Evolutionary conservation across 1,284 basidiomycete genomes (phyloP).

Genomic region (Pterula multifida): DNA sequence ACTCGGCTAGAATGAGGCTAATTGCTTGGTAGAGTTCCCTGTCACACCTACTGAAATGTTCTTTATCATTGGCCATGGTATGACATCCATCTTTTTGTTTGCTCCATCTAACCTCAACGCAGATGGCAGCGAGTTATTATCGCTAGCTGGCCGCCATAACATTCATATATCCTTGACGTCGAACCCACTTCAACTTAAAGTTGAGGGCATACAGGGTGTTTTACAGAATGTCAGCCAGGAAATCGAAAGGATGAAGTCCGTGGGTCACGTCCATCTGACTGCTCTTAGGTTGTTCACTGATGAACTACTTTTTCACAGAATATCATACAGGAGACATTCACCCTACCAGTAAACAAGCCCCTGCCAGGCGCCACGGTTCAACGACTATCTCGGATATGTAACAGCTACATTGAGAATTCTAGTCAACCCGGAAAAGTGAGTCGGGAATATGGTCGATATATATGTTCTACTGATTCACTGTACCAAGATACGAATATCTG

Average conservation of each 20-base stretch:
- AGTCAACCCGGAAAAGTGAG: not conserved
- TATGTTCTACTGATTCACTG: not conserved
- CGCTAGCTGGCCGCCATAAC: not conserved
- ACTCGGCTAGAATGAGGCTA: not conserved
- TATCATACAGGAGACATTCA: not conserved
- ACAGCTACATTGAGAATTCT: not conserved
- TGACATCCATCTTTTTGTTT: not conserved
- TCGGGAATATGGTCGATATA: not conserved
- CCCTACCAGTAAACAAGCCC: not conserved
- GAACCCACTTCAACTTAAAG: not conserved
- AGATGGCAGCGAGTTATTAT: not conserved
- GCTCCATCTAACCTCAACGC: not conserved
- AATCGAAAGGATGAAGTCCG: constrained; percentile 1
- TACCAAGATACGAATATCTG: not conserved
- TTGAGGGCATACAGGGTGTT: not conserved
- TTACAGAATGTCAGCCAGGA: not conserved
- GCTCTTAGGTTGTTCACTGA: not conserved
- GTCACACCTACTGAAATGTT: not conserved
- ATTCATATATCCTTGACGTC: not conserved
- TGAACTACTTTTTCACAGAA: not conserved
- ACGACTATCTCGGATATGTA: not conserved
- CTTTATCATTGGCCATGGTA: not conserved
- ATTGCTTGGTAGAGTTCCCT: not conserved
- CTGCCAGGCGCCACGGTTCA: not conserved
- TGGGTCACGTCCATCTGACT: not conserved